These are phyloP conservation scores for Fusarium sp. DNA, from an alignment of 2,329 filamentous ascomycete species.

Conservation along the genomic window DNA sequence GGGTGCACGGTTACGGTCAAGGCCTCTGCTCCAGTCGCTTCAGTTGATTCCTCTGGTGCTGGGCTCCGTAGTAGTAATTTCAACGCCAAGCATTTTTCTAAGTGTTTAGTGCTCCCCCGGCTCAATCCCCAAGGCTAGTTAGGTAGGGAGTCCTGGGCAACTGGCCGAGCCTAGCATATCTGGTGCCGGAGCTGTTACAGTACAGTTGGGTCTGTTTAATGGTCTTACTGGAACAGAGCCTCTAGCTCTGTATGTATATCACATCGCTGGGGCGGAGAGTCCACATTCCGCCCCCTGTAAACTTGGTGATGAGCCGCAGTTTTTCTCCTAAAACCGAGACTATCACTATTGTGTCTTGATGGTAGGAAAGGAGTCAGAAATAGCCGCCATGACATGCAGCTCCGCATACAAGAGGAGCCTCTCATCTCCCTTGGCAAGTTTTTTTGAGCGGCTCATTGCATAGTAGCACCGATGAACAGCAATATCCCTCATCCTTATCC, in stretches of 20 bases:
- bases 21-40: constrained; percentile 7
- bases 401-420: constrained; percentile 23
- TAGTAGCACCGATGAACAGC: constrained; percentile 9
- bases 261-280: constrained; percentile 23
- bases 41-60: too few relatives aligned
- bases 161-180: constrained; percentile 8
- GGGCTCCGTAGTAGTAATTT: neutral
- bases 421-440: constrained; percentile 20
- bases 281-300: constrained; percentile 35
- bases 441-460: constrained; percentile 7
- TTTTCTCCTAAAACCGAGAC: constrained; percentile 9
- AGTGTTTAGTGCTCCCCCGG: constrained; percentile 2
- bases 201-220: neutral
- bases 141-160: constrained; percentile 14
- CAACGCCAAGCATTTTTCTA: constrained; percentile 29
- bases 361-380: constrained; percentile 18
- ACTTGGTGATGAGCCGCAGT: constrained; percentile 31
- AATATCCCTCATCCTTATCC: constrained; percentile 44
- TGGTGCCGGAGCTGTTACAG: constrained; percentile 12
- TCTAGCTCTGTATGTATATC: constrained; percentile 19
- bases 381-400: constrained; percentile 37
- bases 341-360: constrained; percentile 12
- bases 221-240: constrained; percentile 40
- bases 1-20: constrained; percentile 32
- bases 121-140: neutral